These are phyloP conservation scores for Neonectria faginata DNA, from an alignment of 2,329 filamentous ascomycete genomes.

Conservation along the genomic window DNA sequence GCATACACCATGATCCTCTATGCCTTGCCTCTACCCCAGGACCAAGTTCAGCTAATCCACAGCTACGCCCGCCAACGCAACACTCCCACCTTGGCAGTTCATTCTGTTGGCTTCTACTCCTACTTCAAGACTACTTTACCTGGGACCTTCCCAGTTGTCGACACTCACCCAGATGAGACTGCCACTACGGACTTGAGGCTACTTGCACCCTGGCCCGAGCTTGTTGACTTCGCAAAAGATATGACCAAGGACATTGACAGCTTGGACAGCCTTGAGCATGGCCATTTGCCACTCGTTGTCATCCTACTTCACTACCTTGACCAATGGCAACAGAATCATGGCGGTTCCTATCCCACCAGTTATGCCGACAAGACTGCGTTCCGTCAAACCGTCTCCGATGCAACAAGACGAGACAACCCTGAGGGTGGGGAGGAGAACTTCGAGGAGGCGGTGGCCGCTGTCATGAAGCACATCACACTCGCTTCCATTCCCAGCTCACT, in stretches of 20 bases:
- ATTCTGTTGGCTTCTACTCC: constrained; percentile 92
- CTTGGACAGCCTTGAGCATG: constrained; percentile 84
- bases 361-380: constrained; percentile 92
- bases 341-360: constrained; percentile 74
- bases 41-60: constrained; percentile 59
- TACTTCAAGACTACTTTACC: constrained; percentile 85
- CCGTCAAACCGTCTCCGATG: constrained; percentile 74
- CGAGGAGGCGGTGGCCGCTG: constrained; percentile 88
- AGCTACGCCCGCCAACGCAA: constrained; percentile 64
- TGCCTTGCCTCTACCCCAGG: constrained; percentile 60
- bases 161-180: constrained; percentile 92
- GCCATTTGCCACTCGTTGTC: constrained; percentile 88
- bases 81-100: constrained; percentile 83
- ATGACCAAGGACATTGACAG: constrained; percentile 77
- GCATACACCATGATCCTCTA: constrained; percentile 68
- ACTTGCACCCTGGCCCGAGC: constrained; percentile 86
- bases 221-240: constrained; percentile 73
- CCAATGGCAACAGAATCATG: constrained; percentile 79
- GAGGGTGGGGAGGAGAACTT: constrained; percentile 97
- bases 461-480: constrained; percentile 84
- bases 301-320: constrained; percentile 86
- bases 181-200: constrained; percentile 87
- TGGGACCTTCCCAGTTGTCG: constrained; percentile 88
- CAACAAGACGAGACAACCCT: constrained; percentile 76
- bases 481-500: constrained; percentile 76